Conservation (phyloP, 225 moss, liverwort and hornwort species). For the Bryum argenteum region DNA sequence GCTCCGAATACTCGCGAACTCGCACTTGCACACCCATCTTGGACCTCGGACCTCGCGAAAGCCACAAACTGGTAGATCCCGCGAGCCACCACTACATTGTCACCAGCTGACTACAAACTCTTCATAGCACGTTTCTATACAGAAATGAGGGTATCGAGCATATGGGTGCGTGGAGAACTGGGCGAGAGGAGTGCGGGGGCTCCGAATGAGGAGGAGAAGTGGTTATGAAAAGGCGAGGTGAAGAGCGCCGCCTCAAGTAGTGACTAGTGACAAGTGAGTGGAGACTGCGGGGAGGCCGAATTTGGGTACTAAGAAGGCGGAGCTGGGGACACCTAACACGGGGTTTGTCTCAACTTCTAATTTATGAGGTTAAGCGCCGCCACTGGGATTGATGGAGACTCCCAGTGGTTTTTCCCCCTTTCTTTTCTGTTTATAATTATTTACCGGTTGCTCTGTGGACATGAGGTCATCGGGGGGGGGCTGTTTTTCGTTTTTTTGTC, state of each 20-base stretch:
- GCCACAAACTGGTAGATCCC: slow-evolving; percentile 5
- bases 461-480: not conserved
- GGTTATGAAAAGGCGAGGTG: not conserved
- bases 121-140: too few relatives aligned
- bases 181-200: not conserved
- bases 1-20: slow-evolving; percentile 41
- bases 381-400: slow-evolving; percentile 14
- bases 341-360: slow-evolving; percentile 15
- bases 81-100: slow-evolving; percentile 27
- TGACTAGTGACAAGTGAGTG: not conserved
- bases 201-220: not conserved
- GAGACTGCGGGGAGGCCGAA: not conserved
- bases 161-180: too few relatives aligned
- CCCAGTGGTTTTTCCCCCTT: too few relatives aligned
- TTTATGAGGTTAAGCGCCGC: slow-evolving; percentile 33
- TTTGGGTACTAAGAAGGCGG: slow-evolving; percentile 24
- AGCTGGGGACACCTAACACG: slow-evolving; percentile 16
- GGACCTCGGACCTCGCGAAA: not conserved
- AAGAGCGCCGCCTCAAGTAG: slow-evolving; percentile 37
- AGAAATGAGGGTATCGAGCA: too few relatives aligned
- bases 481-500: not conserved
- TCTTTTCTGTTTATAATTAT: not conserved
- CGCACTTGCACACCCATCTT: slow-evolving; percentile 28
- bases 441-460: not conserved
- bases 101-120: slow-evolving; percentile 15